Evolutionary conservation across 2,329 filamentous ascomycete genomes (phyloP).

Genomic region (Sordariomycetes sp.): DNA sequence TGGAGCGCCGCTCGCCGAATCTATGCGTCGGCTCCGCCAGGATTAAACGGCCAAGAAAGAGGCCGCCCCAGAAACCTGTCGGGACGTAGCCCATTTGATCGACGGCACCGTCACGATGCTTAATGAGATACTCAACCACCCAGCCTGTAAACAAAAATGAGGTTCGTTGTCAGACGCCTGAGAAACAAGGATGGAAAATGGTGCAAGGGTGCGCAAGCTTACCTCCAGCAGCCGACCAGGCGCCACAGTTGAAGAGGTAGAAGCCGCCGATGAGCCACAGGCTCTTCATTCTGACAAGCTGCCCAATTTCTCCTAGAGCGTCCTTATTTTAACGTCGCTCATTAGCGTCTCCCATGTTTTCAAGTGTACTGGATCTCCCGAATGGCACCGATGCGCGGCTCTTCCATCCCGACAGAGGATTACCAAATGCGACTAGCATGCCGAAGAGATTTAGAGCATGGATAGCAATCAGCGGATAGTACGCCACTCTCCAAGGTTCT

Average conservation of each 20-base stretch:
- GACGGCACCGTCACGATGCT: conserved; percentile 3
- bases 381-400: neutral
- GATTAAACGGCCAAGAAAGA: conserved; percentile 3
- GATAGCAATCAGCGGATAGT: conserved; percentile 3
- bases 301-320: conserved; percentile 1
- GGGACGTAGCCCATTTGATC: conserved; percentile 4
- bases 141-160: too few relatives aligned
- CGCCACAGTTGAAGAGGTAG: conserved; percentile 7
- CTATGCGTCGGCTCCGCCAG: conserved; percentile 4
- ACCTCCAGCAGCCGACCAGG: conserved; percentile 6
- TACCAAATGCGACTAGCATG: neutral
- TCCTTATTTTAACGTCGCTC: conserved; percentile 1
- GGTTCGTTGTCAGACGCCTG: neutral
- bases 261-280: conserved; percentile 7
- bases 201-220: neutral
- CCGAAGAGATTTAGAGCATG: conserved; percentile 3
- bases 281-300: conserved; percentile 3
- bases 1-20: conserved; percentile 3
- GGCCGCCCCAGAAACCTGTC: conserved; percentile 4
- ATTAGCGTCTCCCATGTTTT: too few relatives aligned
- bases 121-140: conserved; percentile 7
- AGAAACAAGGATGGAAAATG: neutral
- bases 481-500: conserved; percentile 2
- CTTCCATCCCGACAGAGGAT: conserved; percentile 3
- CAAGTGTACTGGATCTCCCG: too few relatives aligned